Conservation (phyloP, 2,329 filamentous ascomycete species). For the Cryoendolithus antarcticus region DNA sequence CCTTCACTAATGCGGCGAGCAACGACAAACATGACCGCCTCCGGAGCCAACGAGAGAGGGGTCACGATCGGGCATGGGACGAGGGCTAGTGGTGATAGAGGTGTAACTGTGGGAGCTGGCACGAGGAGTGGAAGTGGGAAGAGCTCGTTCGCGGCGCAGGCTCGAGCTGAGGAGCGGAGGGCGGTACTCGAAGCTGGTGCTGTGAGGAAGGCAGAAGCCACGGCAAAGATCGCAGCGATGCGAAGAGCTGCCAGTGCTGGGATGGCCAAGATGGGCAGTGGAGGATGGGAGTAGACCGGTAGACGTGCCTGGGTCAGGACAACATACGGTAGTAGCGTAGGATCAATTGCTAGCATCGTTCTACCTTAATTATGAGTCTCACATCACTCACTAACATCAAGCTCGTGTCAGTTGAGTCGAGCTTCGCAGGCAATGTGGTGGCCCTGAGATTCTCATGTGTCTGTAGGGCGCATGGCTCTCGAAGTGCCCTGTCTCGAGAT, state of each 20-base stretch:
- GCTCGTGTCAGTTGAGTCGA: too few relatives aligned
- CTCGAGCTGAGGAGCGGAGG: conserved; percentile 44
- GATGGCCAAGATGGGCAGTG: conserved; percentile 25
- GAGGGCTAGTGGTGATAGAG: conserved; percentile 16
- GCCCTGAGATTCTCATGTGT: too few relatives aligned
- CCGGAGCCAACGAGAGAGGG: conserved; percentile 9
- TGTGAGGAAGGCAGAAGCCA: conserved; percentile 36
- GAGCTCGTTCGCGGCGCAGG: conserved; percentile 48
- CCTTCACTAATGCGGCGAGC: conserved; percentile 61
- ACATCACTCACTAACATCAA: too few relatives aligned
- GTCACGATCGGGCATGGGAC: conserved; percentile 5
- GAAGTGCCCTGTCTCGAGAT: too few relatives aligned
- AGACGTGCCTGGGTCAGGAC: not conserved
- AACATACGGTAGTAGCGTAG: too few relatives aligned
- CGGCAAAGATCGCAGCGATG: conserved; percentile 31
- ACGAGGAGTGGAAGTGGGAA: conserved; percentile 43
- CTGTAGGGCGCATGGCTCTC: too few relatives aligned
- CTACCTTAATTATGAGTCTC: too few relatives aligned
- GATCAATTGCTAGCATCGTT: too few relatives aligned
- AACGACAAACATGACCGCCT: conserved; percentile 39
- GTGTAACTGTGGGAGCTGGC: conserved; percentile 28
- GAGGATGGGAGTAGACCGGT: conserved; percentile 29
- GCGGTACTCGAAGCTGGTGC: conserved; percentile 39
- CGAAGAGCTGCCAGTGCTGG: conserved; percentile 27
- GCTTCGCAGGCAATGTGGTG: too few relatives aligned